A percentile compares a stretch with the other conserved stretches of the same genome.
phyloP scores from a whole-genome alignment of 2,329 filamentous ascomycete species.

The Zymoseptoria brevis region DNA sequence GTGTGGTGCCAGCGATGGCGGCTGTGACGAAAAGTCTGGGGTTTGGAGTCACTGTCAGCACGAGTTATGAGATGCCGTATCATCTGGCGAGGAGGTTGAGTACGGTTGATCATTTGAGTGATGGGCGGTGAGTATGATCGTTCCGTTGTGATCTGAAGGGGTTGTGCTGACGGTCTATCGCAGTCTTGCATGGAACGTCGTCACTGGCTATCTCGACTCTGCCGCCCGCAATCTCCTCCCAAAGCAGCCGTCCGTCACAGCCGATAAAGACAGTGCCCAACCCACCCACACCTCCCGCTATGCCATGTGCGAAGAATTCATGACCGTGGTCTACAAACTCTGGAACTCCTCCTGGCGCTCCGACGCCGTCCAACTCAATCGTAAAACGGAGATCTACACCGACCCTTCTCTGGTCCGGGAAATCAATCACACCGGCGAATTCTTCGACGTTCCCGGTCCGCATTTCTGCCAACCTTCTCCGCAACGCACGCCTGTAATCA shows the following conservation, averaged over 20 bases:
- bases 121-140: conserved; percentile 18
- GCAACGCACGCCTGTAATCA: conserved; percentile 59
- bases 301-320: conserved; percentile 55
- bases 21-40: conserved; percentile 59
- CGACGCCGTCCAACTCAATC: conserved; percentile 56
- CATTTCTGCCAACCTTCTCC: conserved; percentile 59
- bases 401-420: conserved; percentile 50
- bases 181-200: conserved; percentile 40
- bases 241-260: conserved; percentile 15
- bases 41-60: conserved; percentile 60
- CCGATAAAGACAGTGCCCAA: conserved; percentile 44
- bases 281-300: conserved; percentile 60
- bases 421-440: conserved; percentile 59
- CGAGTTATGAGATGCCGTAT: conserved; percentile 63
- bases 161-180: not conserved
- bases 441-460: conserved; percentile 56
- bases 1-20: conserved; percentile 58
- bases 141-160: not conserved
- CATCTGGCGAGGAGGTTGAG: conserved; percentile 57
- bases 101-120: conserved; percentile 59
- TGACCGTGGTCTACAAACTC: conserved; percentile 52
- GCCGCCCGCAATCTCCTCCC: conserved; percentile 53
- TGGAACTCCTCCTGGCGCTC: conserved; percentile 60
- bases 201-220: conserved; percentile 60
- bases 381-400: conserved; percentile 52